A percentile compares a stretch with the other conserved stretches of the same genome.
Evolutionary conservation across 148 eudicot species (phyloP).

Genomic region (Euryodendron excelsum): DNA sequence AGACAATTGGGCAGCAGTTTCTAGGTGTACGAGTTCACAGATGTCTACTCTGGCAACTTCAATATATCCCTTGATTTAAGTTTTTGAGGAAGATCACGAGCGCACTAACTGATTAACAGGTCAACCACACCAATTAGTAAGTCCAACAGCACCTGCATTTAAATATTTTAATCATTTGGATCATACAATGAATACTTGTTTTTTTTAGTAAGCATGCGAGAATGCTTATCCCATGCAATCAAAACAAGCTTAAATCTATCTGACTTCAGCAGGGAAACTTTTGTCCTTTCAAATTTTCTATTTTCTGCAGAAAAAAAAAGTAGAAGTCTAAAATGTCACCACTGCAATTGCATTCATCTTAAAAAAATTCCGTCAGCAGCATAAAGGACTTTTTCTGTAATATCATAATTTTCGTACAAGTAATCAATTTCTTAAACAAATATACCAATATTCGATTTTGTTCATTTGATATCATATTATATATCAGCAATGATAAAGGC

Average conservation of each 20-base stretch:
- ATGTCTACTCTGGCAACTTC: neutral
- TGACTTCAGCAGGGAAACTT: too few species aligned
- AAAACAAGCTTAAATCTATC: too few species aligned
- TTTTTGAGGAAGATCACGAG: conserved; percentile 6
- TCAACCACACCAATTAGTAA: neutral
- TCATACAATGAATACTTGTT: too few species aligned
- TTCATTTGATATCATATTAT: too few species aligned
- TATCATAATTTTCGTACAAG: too few species aligned
- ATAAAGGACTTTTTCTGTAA: too few species aligned
- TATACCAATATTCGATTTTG: too few species aligned
- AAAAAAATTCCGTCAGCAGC: neutral
- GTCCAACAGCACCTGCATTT: conserved; percentile 8
- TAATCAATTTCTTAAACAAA: too few species aligned
- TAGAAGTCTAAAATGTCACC: neutral
- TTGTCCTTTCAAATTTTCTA: too few species aligned
- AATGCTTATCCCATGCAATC: neutral
- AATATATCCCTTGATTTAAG: neutral
- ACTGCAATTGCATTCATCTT: neutral
- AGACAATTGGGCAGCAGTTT: conserved; percentile 9
- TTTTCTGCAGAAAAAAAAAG: neutral
- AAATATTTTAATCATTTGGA: neutral
- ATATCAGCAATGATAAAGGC: too few species aligned
- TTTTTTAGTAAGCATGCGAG: neutral
- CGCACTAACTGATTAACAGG: neutral
- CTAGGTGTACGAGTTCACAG: neutral